Base-by-base conservation (phyloP, 805 yeast species). In the Starmerella tilneyi region DNA sequence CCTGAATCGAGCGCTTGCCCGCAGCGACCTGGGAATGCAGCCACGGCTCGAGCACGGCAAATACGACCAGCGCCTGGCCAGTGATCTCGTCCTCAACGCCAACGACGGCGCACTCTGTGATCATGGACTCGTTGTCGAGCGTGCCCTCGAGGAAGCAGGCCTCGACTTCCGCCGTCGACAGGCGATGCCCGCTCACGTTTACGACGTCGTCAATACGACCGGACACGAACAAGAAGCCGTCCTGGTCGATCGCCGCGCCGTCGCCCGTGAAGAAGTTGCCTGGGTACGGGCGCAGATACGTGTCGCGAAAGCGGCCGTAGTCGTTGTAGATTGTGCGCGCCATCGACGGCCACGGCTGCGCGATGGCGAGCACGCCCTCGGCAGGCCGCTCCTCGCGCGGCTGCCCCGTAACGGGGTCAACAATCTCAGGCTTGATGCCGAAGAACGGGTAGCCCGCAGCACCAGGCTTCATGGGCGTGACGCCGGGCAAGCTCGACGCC, bases 151-250 rank as follows among this genome's bases (percentile, higher is more conserved):
- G 46, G 46, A 55, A 43, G 29, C 94, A 92, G 35, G 95, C 81
- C 69, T 92, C 98, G 57, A 92, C 92, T 69, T 92, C 98, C 20
- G 97, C 94, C 37, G 98, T 89, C n/a, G 96, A 85, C 56, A 92
- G 74, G 66, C 98, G 80, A 69, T 92, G 98, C 55, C 98, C 98
- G 43, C 94, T 81, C 31, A 92, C 97, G 62, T 92, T 92, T 56
- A 89, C 98, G 48, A 92, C 97, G 60, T 92, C 98, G 64, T 92
- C 97, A 53, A 92, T 96, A 67, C 98, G 81, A 59, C 98, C 98
- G 66, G 89, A 76, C 64, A 92, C 89, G 96, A 97, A 92, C 71
- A 79, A 84, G 73, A 79, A 92, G 41, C 97, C 97, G 61, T 92
- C 97, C 51, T 76, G 76, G 65, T 92, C 98, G 63, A 96, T 79